Evolutionary conservation across 129 eudicot species (phyloP), one percentile per base, ranked within the genome.

Genomic region (Arctium lappa): DNA sequence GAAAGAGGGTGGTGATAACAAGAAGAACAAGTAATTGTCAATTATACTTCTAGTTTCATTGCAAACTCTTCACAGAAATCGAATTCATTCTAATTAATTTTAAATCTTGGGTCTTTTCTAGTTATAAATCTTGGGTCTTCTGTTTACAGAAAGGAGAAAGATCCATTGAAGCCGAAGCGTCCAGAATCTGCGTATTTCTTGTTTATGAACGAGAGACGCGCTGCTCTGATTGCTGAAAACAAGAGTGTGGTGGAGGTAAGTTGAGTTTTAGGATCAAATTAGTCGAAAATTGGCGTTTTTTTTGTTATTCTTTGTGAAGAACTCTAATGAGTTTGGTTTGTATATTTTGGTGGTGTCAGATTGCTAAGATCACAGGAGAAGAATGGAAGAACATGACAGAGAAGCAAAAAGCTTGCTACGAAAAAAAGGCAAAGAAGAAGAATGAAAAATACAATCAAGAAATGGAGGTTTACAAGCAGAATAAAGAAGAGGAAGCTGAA

Each of bases 341-440:
- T 62, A 42, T 82, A 39, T 79, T 60, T 60, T 72, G 73, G 40
- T 32, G 82, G 2, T 76, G 63, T 11, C 46, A 94, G 98, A 82
- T 89, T 80, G 91, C 97, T 9, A 95, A 90, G 87, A 88, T 95
- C 72, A 80, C 93, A 1, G 97, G 97, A 39, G 97, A 93, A 78
- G 97, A 95, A 82, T 95, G 99, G 99, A 95, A 91, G 89, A 95
- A 88, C 73, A 91, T 95, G 97, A 71, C 92, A 12, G 97, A 90
- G 27, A 81, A 88, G 81, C 89, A 93, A 75, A 93, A 76, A 75
- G 86, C 78, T 3, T 88, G 89, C 27, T 95, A 91, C 30, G 99
- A 90, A 78, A 77, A 90, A 89, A 88, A 84, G 69, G 97, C 97
- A 5, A 83, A 88, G 86, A 83, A 87, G 78, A 93, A 90, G 62